Evolutionary conservation across 2,329 filamentous ascomycete species (phyloP).

Genomic region (Triangularia setosa): DNA sequence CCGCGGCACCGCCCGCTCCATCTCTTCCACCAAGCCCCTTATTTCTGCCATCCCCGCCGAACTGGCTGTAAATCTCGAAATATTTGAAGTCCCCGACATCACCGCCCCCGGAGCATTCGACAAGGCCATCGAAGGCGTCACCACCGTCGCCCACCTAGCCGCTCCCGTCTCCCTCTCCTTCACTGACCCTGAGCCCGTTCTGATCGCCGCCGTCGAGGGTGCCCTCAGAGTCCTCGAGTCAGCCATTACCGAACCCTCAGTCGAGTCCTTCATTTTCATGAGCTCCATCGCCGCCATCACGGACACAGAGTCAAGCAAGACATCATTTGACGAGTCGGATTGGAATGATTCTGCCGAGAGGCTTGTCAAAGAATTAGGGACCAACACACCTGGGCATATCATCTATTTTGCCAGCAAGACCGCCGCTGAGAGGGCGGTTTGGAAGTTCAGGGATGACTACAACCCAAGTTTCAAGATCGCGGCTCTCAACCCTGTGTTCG

Average conservation of each 20-base stretch:
- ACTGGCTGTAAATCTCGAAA: constrained; percentile 13
- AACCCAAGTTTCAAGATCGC: constrained; percentile 38
- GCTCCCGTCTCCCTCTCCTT: constrained; percentile 26
- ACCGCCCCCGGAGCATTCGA: constrained; percentile 23
- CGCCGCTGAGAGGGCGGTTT: constrained; percentile 31
- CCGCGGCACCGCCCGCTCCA: constrained; percentile 36
- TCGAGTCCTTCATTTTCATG: constrained; percentile 28
- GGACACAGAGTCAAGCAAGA: neutral
- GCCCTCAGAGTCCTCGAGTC: constrained; percentile 22
- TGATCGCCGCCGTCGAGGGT: constrained; percentile 21
- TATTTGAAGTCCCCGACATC: constrained; percentile 26
- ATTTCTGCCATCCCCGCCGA: constrained; percentile 10
- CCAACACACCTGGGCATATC: constrained; percentile 15
- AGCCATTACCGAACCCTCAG: constrained; percentile 12
- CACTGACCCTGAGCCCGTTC: constrained; percentile 23
- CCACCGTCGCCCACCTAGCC: constrained; percentile 24
- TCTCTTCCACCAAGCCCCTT: constrained; percentile 20
- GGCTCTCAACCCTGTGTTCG: constrained; percentile 37
- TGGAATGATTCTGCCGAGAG: constrained; percentile 25
- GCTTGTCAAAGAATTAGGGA: constrained; percentile 17
- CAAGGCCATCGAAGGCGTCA: constrained; percentile 21
- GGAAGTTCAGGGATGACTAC: constrained; percentile 33
- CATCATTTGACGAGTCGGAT: constrained; percentile 24
- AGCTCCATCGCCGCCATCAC: constrained; percentile 22
- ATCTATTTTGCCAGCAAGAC: constrained; percentile 33